phyloP scores from a whole-genome alignment of 352 stramenopile genomes.

The Pythium phragmiticola region DNA sequence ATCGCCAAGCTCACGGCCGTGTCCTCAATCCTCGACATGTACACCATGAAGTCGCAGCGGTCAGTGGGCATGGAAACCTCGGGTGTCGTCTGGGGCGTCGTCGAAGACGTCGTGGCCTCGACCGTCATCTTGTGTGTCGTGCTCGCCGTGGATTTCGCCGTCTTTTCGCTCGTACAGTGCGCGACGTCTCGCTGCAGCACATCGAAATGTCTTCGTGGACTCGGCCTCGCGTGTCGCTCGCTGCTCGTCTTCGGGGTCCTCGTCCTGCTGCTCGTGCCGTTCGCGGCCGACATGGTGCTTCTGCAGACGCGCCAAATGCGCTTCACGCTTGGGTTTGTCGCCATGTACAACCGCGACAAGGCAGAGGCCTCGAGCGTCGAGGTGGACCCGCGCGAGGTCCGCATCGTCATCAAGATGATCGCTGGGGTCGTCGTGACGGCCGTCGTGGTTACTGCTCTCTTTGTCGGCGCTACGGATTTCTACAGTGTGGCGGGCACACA shows the following conservation, averaged over 20 bases:
- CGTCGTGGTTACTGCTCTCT: background rate
- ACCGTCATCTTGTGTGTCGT: conserved; percentile 2
- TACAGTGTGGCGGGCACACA: background rate
- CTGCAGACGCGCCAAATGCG: conserved; percentile 14
- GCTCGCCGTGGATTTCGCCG: background rate
- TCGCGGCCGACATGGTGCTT: conserved; percentile 21
- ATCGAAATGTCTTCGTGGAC: background rate
- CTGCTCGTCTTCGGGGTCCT: background rate
- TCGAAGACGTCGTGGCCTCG: conserved; percentile 14
- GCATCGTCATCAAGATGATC: background rate
- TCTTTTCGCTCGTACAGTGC: background rate
- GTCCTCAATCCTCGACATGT: conserved; percentile 11
- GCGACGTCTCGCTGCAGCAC: background rate
- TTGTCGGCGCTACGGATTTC: background rate
- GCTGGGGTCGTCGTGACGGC: background rate
- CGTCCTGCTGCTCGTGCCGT: conserved; percentile 5
- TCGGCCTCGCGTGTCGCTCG: background rate
- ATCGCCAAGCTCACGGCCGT: conserved; percentile 8
- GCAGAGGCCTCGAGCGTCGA: background rate
- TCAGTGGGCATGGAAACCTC: conserved; percentile 6
- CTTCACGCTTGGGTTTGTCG: conserved; percentile 16
- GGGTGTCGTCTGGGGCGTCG: conserved; percentile 1
- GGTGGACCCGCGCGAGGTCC: background rate
- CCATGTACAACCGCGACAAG: conserved; percentile 14
- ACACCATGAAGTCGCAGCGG: conserved; percentile 2